Evolutionary conservation across 1,139 yeast species (phyloP), one percentile per base, ranked within the genome.

Genomic region (Blastobotrys illinoisensis): DNA sequence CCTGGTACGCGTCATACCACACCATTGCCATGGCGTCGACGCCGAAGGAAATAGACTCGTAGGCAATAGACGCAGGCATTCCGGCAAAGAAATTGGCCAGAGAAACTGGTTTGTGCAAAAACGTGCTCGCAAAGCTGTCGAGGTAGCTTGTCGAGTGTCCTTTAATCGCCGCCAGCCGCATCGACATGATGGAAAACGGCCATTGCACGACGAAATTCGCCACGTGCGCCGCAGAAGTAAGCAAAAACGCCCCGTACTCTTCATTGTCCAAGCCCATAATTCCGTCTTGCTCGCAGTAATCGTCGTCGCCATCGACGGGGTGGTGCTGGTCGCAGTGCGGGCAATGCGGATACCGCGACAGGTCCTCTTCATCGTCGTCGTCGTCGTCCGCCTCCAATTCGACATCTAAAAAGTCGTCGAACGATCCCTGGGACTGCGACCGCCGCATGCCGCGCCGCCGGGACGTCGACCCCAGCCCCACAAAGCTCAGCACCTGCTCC

Each of bases 401-500:
- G 23, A 6, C 23, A 32, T 32, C 40, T 2, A 13, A 13, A 5
- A 2, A 3, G 7, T 32, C 16, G 3, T n/a, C 40, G 7, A 16
- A 13, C 11, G 13, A 9, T 16, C 16, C 40, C 40, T 32, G 16
- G 3, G 40, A 32, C 40, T 3, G 16, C 40, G 40, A 32, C 5
- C 40, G 40, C 40, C 40, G 3, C 40, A 11, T 32, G 16, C 40
- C 40, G 5, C 40, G 14, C 5, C 40, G 14, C 13, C 40, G 40
- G 16, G 40, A 32, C 3, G 40, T 32, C 40, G 40, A 32, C 40
- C 40, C 40, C 40, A 32, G 40, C 14, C 56, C 59, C 20, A 53
- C 52, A 46, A 44, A 52, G n/a, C 54, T 48, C 47, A 59, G 47
- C 13, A 60, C 55, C 24, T 49, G 50, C 9, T 49, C 48, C 46